Evolutionary conservation across 495 filamentous ascomycete species (phyloP), one percentile per base, ranked within the genome.

Genomic region (Chaetomium tenue): DNA sequence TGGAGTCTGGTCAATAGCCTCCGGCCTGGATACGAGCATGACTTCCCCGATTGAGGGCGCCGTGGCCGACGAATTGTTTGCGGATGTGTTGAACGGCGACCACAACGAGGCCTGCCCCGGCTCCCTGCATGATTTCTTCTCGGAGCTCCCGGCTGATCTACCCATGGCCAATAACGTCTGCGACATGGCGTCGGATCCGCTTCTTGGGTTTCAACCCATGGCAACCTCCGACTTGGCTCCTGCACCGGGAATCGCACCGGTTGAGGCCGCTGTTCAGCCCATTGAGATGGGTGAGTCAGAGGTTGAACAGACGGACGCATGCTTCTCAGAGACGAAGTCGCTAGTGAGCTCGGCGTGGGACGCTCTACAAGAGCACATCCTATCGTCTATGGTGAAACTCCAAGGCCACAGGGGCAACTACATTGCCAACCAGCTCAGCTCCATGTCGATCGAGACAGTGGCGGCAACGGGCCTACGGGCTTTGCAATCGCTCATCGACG

Each of bases 281-380:
- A 26, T 62, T 1, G 63, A 68, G 33, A 44, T 69, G 7, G 64
- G 30, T 11, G 64, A 69, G 46, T 40, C 63, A 1, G 58, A 68
- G 40, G 23, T 66, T 3, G 63, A 66, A n/a, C 58, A 71, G 46
- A 28, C 66, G 3, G 66, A 68, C 26, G 26, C 51, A 0, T 72
- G 66, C 46, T 70, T 66, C 47, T 75, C 72, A 18, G 78, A 81
- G 42, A 67, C 75, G 11, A 80, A 72, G 61, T 63, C 72, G n/a
- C 63, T 82, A 23, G 72, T 80, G 26, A 68, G 68, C 18, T 72
- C 77, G 16, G 75, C 72, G 1, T 80, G 75, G 78, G 78, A 76
- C 47, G 67, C 74, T 9, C 65, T 82, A 20, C 72, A 74, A 50
- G 73, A 77, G 59, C 80, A 81, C 33, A 67, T 81, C n/a, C 58